Evolutionary conservation across 176 grass and related monocot species (phyloP).

Genomic region (Oryza meyeriana): DNA sequence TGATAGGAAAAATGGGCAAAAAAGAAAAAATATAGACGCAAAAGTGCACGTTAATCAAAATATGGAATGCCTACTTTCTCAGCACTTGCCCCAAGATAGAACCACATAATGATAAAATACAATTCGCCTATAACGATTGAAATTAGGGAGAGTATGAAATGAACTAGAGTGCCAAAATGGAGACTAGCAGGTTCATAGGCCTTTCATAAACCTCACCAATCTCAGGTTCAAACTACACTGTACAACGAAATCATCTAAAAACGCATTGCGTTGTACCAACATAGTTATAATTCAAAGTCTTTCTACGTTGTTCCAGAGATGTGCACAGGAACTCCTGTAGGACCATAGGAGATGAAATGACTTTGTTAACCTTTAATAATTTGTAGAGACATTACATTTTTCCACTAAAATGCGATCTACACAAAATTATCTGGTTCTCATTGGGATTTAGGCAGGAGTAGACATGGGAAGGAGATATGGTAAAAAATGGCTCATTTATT

Average conservation of each 20-base stretch:
- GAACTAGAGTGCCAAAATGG: background rate
- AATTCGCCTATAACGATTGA: background rate
- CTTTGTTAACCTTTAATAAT: background rate
- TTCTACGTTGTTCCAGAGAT: background rate
- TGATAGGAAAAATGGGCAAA: background rate
- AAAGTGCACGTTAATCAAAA: constrained; percentile 4
- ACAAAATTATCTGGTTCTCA: background rate
- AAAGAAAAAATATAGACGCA: background rate
- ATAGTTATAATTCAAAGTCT: background rate
- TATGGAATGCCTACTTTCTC: background rate
- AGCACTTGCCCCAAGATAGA: background rate
- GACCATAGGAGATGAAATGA: background rate
- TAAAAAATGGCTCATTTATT: background rate
- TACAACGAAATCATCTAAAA: background rate
- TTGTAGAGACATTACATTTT: background rate
- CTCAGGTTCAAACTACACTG: background rate
- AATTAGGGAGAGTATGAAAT: background rate
- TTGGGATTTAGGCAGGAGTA: background rate
- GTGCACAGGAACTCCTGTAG: background rate
- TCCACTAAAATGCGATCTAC: background rate
- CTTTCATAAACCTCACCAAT: constrained; percentile 14
- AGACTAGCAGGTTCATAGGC: background rate
- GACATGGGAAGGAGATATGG: background rate
- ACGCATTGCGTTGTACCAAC: background rate
- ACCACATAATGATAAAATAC: background rate